Base-by-base conservation (phyloP, 1,139 yeast genomes). In the Hyphopichia fennica region DNA sequence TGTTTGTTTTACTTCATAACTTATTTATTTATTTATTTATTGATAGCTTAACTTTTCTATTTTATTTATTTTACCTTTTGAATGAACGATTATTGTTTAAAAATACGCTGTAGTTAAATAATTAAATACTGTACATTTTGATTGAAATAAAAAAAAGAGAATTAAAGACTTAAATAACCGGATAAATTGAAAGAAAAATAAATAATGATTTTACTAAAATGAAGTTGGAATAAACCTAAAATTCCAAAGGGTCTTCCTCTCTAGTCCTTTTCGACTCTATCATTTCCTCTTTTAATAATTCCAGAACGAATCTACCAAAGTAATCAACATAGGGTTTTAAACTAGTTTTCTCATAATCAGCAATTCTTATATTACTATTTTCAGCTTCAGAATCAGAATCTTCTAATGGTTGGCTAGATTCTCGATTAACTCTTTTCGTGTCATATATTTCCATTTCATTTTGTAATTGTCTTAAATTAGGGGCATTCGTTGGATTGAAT, bases 401-500 rank as follows among this genome's bases (percentile, higher is more conserved):
- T 6, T 53, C 60, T 22, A 50, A 44, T 10, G 60, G 57, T 46
- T 60, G 63, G 45, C 64, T 58, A 13, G 63, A 57, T 5, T 56
- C 65, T 9, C 60, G 42, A 42, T 57, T 57, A 14, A 62, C 57
- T n/a, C 56, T 52, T 46, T 61, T 61, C 15, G 63, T 58, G 31
- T 74, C 75, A 67, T 71, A 68, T 28, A 72, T 56, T 40, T 78
- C 80, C 15, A 77, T 62, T 54, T 82, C 85, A 37, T 71, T 67
- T 38, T 82, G 84, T 25, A 91, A 63, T 39, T 70, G 70, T 38
- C 81, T 68, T 43, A 91, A 72, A 41, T 84, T 87, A 8, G 99
- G 99, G 1, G 96, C 93, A 13, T 69, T 72, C 52, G 77, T 76
- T 1, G 98, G 98, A 52, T 85, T 82, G 57, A 93, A 93, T 1